Evolutionary conservation across 352 stramenopile species (phyloP), one percentile per base, ranked within the genome.

Genomic region (Phytophthora capsici): DNA sequence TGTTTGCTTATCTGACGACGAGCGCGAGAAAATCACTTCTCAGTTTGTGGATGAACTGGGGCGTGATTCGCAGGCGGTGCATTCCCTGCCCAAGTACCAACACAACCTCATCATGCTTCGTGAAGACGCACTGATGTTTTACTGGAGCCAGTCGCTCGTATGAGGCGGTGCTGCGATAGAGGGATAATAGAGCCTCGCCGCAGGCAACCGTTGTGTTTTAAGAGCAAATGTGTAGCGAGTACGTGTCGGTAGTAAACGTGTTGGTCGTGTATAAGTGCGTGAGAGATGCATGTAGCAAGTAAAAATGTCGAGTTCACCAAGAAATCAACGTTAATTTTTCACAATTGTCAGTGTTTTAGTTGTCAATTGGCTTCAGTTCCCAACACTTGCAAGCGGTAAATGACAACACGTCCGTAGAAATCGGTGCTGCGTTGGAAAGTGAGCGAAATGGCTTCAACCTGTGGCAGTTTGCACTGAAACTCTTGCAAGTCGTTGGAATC

Each of bases 111-210:
- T 92, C 43, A 84, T 92, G 75, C 64, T 95, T 47, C 86, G 86
- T 14, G 86, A 95, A 56, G 83, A 95, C 58, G 86, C 86, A 19
- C 72, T 95, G 55, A 93, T 95, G 86, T 93, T 86, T 54, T 93
- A 91, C 60, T 95, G 86, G 86, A 95, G 84, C 67, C 84, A 93
- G 73, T 93, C 82, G 45, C 69, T 93, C 30, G 73, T 81, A 63
- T 81, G 54, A 81, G 38, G 25, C 20, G n/a, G 34, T 43, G 37
- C 28, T n/a, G 20, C 30, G 50, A 56, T 44, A 49, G 41, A 54
- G n/a, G 47, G 37, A 58, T 13, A 61, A 63, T 61, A 68, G 57
- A 72, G 57, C 52, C 47, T 64, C 37, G 49, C 34, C 52, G 23
- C 28, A 59, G 55, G 47, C 46, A 57, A 60, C 38, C 37, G 30